Evolutionary conservation across 2,329 filamentous ascomycete species (phyloP).

Genomic region (Bipolaris zeicola): DNA sequence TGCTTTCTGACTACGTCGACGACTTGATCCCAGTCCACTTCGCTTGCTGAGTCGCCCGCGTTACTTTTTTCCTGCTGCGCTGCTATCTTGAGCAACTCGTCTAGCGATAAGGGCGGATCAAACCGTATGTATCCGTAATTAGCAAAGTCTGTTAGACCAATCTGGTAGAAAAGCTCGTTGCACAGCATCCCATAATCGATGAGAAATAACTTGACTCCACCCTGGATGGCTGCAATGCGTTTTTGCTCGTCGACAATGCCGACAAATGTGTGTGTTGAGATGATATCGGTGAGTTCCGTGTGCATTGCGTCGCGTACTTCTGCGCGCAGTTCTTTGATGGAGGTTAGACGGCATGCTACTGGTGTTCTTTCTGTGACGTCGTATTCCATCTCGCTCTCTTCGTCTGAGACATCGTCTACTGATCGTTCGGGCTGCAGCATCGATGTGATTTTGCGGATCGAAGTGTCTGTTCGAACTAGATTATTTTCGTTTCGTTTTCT

Average conservation of each 20-base stretch:
- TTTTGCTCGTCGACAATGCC: constrained; percentile 87
- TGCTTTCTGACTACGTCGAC: constrained; percentile 69
- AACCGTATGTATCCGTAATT: constrained; percentile 90
- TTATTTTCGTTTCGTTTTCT: constrained; percentile 76
- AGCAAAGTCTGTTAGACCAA: constrained; percentile 91
- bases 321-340: constrained; percentile 81
- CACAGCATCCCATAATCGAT: constrained; percentile 87
- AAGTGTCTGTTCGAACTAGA: constrained; percentile 86
- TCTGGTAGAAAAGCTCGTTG: constrained; percentile 93
- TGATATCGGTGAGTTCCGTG: constrained; percentile 82
- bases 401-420: constrained; percentile 33
- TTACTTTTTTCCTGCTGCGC: constrained; percentile 71
- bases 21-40: constrained; percentile 70
- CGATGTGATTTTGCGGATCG: constrained; percentile 90
- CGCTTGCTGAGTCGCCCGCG: constrained; percentile 48
- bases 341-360: constrained; percentile 75
- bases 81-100: constrained; percentile 73
- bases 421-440: constrained; percentile 74
- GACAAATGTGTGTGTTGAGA: constrained; percentile 88
- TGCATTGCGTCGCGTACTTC: constrained; percentile 83
- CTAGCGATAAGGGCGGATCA: constrained; percentile 73
- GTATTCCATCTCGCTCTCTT: constrained; percentile 67
- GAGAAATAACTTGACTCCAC: constrained; percentile 88
- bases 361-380: constrained; percentile 72
- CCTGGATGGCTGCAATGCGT: constrained; percentile 89